Conservation (phyloP, 2,329 filamentous ascomycete genomes). For the Microdochium bolleyi region DNA sequence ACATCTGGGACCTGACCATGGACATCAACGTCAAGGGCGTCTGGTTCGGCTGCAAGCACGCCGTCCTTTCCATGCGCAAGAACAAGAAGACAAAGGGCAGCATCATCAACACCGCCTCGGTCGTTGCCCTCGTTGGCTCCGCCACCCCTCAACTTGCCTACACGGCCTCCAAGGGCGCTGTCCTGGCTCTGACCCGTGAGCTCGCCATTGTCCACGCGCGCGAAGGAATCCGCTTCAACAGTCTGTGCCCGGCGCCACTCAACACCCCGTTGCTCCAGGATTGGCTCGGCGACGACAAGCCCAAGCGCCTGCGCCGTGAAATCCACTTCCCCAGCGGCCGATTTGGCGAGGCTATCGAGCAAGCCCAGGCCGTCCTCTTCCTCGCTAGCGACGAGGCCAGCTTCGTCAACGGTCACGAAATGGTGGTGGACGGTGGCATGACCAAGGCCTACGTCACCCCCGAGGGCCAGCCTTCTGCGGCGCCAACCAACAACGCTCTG, state of each 20-base stretch:
- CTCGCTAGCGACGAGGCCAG: slow-evolving; percentile 80
- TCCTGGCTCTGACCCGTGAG: slow-evolving; percentile 83
- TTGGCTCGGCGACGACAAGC: slow-evolving; percentile 81
- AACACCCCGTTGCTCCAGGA: slow-evolving; percentile 90
- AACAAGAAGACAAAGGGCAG: slow-evolving; percentile 72
- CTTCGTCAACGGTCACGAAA: slow-evolving; percentile 87
- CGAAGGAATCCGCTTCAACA: slow-evolving; percentile 85
- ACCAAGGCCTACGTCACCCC: slow-evolving; percentile 79
- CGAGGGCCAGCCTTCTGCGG: slow-evolving; percentile 46
- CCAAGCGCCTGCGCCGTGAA: slow-evolving; percentile 75
- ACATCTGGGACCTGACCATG: slow-evolving; percentile 90
- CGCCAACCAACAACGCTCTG: slow-evolving; percentile 53
- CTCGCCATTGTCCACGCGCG: slow-evolving; percentile 86
- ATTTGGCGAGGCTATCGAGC: slow-evolving; percentile 90
- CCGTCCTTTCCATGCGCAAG: slow-evolving; percentile 71
- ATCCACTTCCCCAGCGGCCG: slow-evolving; percentile 83
- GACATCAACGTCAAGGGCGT: slow-evolving; percentile 96
- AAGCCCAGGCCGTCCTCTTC: slow-evolving; percentile 83
- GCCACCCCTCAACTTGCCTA: slow-evolving; percentile 88
- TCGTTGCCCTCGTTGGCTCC: slow-evolving; percentile 79
- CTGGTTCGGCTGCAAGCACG: slow-evolving; percentile 94
- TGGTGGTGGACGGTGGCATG: slow-evolving; percentile 94
- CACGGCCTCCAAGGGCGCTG: slow-evolving; percentile 88
- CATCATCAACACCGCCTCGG: slow-evolving; percentile 88
- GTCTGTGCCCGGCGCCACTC: slow-evolving; percentile 80